Percentiles rank a stretch among this genome's conserved stretches.
phyloP scores from a whole-genome alignment of 1,284 basidiomycete species.

The Pseudozyma tsukubaensis region DNA sequence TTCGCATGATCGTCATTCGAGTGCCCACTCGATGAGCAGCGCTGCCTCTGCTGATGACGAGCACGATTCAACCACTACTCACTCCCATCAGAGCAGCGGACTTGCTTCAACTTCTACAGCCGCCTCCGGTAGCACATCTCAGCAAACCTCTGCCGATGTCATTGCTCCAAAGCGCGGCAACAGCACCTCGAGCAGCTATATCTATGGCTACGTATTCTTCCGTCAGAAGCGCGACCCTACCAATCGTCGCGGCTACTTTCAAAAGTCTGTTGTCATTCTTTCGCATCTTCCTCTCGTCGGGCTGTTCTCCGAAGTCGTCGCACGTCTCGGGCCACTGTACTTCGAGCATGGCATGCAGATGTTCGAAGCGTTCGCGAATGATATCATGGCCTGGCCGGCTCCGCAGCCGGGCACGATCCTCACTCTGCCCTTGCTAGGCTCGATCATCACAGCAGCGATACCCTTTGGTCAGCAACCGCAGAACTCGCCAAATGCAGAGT shows the following conservation, averaged over 20 bases:
- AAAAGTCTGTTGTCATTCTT: constrained; percentile 85
- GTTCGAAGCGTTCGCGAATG: constrained; percentile 60
- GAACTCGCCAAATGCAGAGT: constrained; percentile 47
- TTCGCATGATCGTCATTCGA: constrained; percentile 44
- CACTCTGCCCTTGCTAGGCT: constrained; percentile 56
- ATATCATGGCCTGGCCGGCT: constrained; percentile 58
- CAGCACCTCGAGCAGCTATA: constrained; percentile 63
- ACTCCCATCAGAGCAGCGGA: background rate
- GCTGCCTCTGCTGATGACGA: constrained; percentile 36
- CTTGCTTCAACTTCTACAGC: constrained; percentile 10
- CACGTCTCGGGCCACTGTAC: constrained; percentile 74
- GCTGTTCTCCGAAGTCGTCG: constrained; percentile 79
- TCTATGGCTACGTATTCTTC: constrained; percentile 68
- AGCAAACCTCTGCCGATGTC: constrained; percentile 7
- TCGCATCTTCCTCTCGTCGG: constrained; percentile 86
- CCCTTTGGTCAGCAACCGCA: constrained; percentile 63
- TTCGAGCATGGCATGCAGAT: constrained; percentile 64
- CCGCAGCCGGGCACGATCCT: constrained; percentile 59
- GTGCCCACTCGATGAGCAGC: constrained; percentile 31
- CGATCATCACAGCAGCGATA: constrained; percentile 52
- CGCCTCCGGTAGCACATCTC: constrained; percentile 6
- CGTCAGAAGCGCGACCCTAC: constrained; percentile 62
- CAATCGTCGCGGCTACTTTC: constrained; percentile 66
- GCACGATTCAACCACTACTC: background rate
- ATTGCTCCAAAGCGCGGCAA: constrained; percentile 18